Base-by-base conservation (phyloP, 768 basidiomycete genomes). In the Suillus occidentalis region DNA sequence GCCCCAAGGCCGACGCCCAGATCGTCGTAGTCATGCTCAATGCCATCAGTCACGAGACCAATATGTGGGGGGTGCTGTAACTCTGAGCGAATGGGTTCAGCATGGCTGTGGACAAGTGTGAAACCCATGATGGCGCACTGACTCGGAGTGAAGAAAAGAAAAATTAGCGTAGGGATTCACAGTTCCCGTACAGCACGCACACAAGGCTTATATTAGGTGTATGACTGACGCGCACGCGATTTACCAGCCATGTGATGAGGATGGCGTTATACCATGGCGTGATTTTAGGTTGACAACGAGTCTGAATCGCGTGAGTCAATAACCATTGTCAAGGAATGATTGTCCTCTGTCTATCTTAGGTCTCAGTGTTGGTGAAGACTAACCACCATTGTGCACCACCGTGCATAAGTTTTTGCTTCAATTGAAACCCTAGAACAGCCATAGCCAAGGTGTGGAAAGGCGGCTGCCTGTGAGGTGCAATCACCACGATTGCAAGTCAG, bases 211-310 rank as follows among this genome's bases (percentile, higher is more conserved):
- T n/a, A n/a, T 67, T 10, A 31, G 45, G 36, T 50, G 28, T 39
- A 45, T 63, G 50, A 57, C 9, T 12, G 61, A 22, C 10, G 40
- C 13, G 22, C 63, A 65, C 49, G 61, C 31, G 25, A 20, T 40
- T 49, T 28, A 53, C 53, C 22, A 25, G 36, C 31, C 50, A 47
- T 53, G 57, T 31, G n/a, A 39, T n/a, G 53, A 45, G 59, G 52
- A 68, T 70, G 67, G 63, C 70, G 68, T 63, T 42, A 72, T 70
- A 28, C 0, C 47, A 77, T 76, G 68, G 75, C 75, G 75, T 76
- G 76, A 76, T 76, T 71, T 77, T 69, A 65, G 72, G 71, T 70
- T 59, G 62, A 55, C 40, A 56, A 60, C 18, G 43, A 57, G 34
- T 36, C 34, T 36, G 34, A 36, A 36, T 36, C 34, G 34, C 34